Evolutionary conservation across 129 eudicot genomes (phyloP), one percentile per base, ranked within the genome.

Genomic region (Tagetes erecta): DNA sequence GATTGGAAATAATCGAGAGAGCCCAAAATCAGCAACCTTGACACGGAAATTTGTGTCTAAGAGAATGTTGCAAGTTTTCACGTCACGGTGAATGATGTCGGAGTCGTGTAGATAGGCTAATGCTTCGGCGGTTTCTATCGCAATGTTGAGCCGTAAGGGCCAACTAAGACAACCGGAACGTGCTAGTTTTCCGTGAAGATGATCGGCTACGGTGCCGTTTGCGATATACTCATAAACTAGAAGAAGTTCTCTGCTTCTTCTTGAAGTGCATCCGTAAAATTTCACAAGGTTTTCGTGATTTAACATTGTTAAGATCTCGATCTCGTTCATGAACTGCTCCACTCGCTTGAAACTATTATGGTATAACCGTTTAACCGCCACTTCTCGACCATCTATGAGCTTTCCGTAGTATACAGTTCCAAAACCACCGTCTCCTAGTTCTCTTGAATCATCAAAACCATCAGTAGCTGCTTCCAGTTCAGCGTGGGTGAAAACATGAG

Each of bases 371-470:
- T 81, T 81, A 46, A 81, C 81, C 0, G 85, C 85, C 8, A 81
- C 85, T 70, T 75, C 85, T 69, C 78, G 78, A 12, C 85, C 85
- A 3, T 81, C 85, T 12, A 8, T 6, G 45, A 81, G 85, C 68
- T 81, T 70, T 4, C 98, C 98, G 76, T 90, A 84, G 76, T 93
- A 93, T 3, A 93, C 98, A 1, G 88, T 81, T 27, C 98, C 97
- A 63, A 88, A 94, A 50, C 98, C 96, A 53, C 98, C 97, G 40
- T 90, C 93, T 12, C 97, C 97, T 0, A 94, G 91, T 76, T 90
- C 97, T 81, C 76, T 87, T 34, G 89, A 72, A 45, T 79, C 72
- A 49, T 87, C 52, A 12, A 94, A 94, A 70, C 83, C 84, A 36
- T 88, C 81, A 0, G 98, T 94, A 64, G 98, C 98, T 81, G 71